Evolutionary conservation across 345 rosid genomes (phyloP), one percentile per base, ranked within the genome.

Genomic region (Eucalyptus erythrocorys): DNA sequence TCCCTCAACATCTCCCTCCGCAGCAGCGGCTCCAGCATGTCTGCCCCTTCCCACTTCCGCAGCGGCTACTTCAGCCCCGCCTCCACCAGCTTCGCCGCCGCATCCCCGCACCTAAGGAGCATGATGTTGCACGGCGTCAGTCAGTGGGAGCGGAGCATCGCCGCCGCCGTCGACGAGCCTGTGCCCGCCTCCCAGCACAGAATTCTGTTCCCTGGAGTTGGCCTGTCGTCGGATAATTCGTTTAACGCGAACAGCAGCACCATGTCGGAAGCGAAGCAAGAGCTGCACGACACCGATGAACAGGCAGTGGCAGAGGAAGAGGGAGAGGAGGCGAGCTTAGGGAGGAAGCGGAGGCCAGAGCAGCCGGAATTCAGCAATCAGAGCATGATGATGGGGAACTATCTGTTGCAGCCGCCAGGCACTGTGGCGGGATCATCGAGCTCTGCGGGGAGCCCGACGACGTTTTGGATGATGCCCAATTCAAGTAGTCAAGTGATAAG

Each of bases 1-100:
- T 96, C 99, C 71, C 96, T 97, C 79, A 97, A 97, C 88, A 95
- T 96, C 91, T 97, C 99, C 79, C 95, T 97, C 40, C 93, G 98
- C 43, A 95, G 96, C 92, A 93, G 98, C 49, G 95, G 97, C 48
- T 95, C 99, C 49, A 93, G 92, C 93, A 91, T 95, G 87, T 95
- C 98, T 6, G 93, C 98, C 45, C 89, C 91, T 79, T 92, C 98
- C 61, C 96, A 96, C 91, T 91, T 93, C 37, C 93, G 97, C 86
- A 93, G 92, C 80, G 88, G 91, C 40, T 94, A 91, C 88, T 95
- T 86, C 49, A 90, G 90, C 42, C 93, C 82, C 27, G 27, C 82
- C 45, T 76, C 82, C 27, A 76, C 94, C 15, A 92, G 91, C 86
- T 92, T 91, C 88, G 85, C 88, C 88, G 82, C 88, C 12, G 90